Percentiles rank a stretch among this genome's conserved stretches.
phyloP scores from a whole-genome alignment of 352 stramenopile species.

The Globisporangium solare region DNA sequence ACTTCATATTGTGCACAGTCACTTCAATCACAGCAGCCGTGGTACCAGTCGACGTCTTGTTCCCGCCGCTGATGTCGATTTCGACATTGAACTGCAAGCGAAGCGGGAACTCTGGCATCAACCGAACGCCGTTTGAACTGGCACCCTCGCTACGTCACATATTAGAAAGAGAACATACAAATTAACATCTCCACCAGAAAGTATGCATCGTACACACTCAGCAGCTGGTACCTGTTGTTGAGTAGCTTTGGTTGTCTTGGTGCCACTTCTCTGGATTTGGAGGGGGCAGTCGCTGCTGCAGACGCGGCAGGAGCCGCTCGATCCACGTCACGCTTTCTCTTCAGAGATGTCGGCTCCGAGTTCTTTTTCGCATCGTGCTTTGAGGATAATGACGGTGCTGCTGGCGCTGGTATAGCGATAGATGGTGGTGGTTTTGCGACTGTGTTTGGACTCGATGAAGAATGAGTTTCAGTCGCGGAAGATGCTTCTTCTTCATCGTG shows the following conservation, averaged over 20 bases:
- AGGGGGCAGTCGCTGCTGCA: slow-evolving; percentile 19
- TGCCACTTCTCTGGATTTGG: slow-evolving; percentile 60
- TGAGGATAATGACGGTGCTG: slow-evolving; percentile 15
- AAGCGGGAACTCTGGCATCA: slow-evolving; percentile 57
- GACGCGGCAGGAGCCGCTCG: slow-evolving; percentile 14
- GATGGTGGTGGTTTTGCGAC: neutral
- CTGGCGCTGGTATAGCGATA: slow-evolving; percentile 6
- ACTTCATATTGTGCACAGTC: slow-evolving; percentile 63
- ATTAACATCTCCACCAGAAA: neutral
- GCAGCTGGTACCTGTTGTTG: slow-evolving; percentile 42
- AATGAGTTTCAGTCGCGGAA: neutral
- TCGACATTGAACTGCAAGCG: slow-evolving; percentile 62
- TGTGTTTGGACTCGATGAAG: neutral
- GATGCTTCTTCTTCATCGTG: slow-evolving; percentile 4
- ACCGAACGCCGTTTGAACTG: slow-evolving; percentile 19
- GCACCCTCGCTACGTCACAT: slow-evolving; percentile 15
- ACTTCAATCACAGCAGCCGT: slow-evolving; percentile 35
- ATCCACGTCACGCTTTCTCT: slow-evolving; percentile 66
- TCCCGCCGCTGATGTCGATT: slow-evolving; percentile 27
- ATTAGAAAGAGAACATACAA: neutral
- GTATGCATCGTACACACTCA: too few relatives aligned
- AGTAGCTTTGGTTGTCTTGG: slow-evolving; percentile 47
- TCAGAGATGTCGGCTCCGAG: slow-evolving; percentile 31
- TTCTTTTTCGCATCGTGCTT: slow-evolving; percentile 31
- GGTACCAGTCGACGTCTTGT: neutral